A percentile compares a stretch with the other conserved stretches of the same genome.
phyloP scores from a whole-genome alignment of 495 filamentous ascomycete genomes.

The Parathielavia appendiculata region DNA sequence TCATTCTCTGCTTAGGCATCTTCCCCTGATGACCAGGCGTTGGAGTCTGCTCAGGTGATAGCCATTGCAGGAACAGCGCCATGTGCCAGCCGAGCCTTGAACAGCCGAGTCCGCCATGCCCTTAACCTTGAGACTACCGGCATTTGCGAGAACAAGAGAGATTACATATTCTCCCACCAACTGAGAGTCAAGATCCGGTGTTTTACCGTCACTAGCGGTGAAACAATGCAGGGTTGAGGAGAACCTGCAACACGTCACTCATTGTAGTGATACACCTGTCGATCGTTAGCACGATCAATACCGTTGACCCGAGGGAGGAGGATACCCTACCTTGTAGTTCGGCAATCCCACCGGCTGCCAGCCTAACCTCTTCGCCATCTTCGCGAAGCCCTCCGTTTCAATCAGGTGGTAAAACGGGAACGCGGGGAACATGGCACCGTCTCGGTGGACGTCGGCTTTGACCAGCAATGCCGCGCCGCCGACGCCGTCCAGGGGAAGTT shows the following conservation, averaged over 20 bases:
- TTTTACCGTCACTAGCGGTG: neutral
- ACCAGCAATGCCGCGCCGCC: slow-evolving; percentile 91
- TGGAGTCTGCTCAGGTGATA: neutral
- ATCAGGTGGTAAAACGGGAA: slow-evolving; percentile 96
- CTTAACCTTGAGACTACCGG: neutral
- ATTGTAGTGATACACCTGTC: slow-evolving; percentile 84
- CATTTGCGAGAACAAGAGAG: neutral
- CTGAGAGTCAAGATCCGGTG: too few relatives aligned
- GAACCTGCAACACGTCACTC: slow-evolving; percentile 49
- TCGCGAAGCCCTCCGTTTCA: slow-evolving; percentile 96
- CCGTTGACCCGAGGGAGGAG: neutral
- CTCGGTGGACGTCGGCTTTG: slow-evolving; percentile 94
- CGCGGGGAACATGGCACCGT: slow-evolving; percentile 97
- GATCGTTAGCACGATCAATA: slow-evolving; percentile 26
- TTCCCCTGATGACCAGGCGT: neutral
- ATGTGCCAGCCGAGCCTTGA: neutral
- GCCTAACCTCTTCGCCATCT: slow-evolving; percentile 86
- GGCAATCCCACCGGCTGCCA: slow-evolving; percentile 81
- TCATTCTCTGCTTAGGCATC: neutral
- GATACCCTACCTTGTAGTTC: slow-evolving; percentile 81
- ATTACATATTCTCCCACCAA: neutral
- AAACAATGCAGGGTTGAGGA: neutral
- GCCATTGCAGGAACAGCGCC: neutral
- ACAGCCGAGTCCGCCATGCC: neutral
- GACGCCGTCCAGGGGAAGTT: slow-evolving; percentile 81